Base-by-base conservation (phyloP, 257 asterid species). In the Ajuga chamaepitys region DNA sequence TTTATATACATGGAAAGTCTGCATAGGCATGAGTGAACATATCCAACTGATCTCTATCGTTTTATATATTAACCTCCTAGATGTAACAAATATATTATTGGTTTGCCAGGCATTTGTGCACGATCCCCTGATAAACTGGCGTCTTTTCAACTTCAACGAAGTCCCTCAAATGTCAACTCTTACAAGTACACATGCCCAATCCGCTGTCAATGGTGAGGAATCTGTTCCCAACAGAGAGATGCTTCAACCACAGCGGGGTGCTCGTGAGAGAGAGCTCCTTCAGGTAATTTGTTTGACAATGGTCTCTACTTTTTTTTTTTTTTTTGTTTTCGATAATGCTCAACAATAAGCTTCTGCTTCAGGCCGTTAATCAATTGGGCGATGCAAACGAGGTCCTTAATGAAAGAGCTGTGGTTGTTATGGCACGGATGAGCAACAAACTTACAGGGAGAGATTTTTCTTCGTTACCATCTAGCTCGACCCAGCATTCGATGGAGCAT, bases 381-480 rank as follows among this genome's bases (percentile, higher is more conserved):
- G 99, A 94, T 83, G 99, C 99, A 21, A 94, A 94, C 61, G 99
- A 94, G 74, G 97, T 94, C 69, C 79, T 94, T 74, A 94, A 94
- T 28, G 99, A 94, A 74, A 83, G 95, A 59, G 99, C 99, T 2
- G 89, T 94, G 50, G 91, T 87, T 58, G 99, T 94, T 38, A 94
- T 90, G 99, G 95, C 95, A 44, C 88, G 99, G 61, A 94, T 94
- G 99, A 90, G 94, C 81, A 78, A 94, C 79, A 94, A 94, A 71
- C 96, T 94, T 63, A 94, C 99, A 0, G 99, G 99, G 17, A 89
- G 95, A 68, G 99, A 94, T 77, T 94, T 94, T 81, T 77, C 97
- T 45, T 68, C 95, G 22, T 70, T 74, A 62, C 82, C 95, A 24
- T 77, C 83, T 30, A 81, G 80, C 79, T 78, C 92, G 22, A 62